phyloP scores from a whole-genome alignment of 2,329 filamentous ascomycete species.

The Alternaria ventricosa region DNA sequence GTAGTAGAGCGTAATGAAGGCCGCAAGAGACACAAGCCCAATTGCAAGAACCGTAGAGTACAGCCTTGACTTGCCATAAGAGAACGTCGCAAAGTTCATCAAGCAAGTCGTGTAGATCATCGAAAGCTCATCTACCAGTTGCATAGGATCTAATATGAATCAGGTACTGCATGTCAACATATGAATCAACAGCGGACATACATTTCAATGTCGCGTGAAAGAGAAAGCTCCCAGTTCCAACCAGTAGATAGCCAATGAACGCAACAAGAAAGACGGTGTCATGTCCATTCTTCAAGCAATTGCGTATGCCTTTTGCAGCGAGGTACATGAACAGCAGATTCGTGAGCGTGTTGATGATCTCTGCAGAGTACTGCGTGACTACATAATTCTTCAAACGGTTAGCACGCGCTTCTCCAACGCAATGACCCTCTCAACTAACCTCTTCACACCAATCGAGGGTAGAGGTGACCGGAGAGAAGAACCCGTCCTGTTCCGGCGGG shows the following conservation, averaged over 20 bases:
- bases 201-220: conserved; percentile 71
- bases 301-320: conserved; percentile 75
- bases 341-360: conserved; percentile 80
- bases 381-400: conserved; percentile 68
- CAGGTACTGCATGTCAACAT: conserved; percentile 60
- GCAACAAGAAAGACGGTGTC: conserved; percentile 75
- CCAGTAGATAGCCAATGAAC: conserved; percentile 67
- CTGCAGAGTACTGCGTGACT: conserved; percentile 75
- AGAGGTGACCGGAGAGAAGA: conserved; percentile 73
- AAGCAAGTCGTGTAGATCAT: conserved; percentile 77
- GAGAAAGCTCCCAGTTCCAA: conserved; percentile 67
- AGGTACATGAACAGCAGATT: conserved; percentile 83
- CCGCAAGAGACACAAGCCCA: conserved; percentile 58
- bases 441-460: conserved; percentile 84
- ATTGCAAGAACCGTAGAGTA: conserved; percentile 64
- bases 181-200: conserved; percentile 38
- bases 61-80: conserved; percentile 65
- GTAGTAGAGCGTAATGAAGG: conserved; percentile 80
- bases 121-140: conserved; percentile 72
- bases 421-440: conserved; percentile 51
- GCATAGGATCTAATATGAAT: conserved; percentile 68
- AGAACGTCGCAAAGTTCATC: conserved; percentile 75
- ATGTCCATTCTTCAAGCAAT: conserved; percentile 75
- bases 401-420: not conserved
- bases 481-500: conserved; percentile 61